A percentile compares a stretch with the other conserved stretches of the same genome.
phyloP scores from a whole-genome alignment of 2,329 filamentous ascomycete species.

The Orbilia oligospora region DNA sequence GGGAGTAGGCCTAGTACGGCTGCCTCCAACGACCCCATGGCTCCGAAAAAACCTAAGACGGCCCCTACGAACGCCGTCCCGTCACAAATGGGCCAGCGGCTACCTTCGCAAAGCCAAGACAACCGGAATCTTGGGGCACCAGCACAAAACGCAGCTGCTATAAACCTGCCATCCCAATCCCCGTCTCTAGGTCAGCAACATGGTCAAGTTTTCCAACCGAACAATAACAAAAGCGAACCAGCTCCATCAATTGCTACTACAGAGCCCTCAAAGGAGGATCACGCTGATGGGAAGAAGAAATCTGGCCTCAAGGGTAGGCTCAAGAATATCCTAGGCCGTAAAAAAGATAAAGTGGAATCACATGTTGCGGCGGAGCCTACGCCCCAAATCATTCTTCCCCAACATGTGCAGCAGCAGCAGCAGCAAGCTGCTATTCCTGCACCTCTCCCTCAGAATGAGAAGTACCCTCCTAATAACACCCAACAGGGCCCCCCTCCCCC shows the following conservation, averaged over 20 bases:
- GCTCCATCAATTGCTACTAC: constrained; percentile 28
- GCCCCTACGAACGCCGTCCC: background rate
- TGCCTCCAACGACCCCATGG: constrained; percentile 51
- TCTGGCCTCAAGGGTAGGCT: constrained; percentile 33
- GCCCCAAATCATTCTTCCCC: constrained; percentile 31
- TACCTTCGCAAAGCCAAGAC: constrained; percentile 30
- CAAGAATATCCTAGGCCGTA: constrained; percentile 34
- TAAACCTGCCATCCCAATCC: constrained; percentile 17
- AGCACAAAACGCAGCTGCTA: background rate
- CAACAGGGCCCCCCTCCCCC: background rate
- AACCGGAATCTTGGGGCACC: constrained; percentile 4
- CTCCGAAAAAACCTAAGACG: constrained; percentile 38
- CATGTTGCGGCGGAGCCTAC: constrained; percentile 17
- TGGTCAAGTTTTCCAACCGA: constrained; percentile 20
- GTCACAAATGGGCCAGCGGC: constrained; percentile 14
- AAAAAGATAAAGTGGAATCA: constrained; percentile 44
- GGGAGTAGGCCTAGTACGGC: constrained; percentile 60
- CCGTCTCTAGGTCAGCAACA: constrained; percentile 20
- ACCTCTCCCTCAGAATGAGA: constrained; percentile 39
- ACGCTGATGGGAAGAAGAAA: constrained; percentile 41
- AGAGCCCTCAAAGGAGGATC: constrained; percentile 46
- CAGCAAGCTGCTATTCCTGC: constrained; percentile 23
- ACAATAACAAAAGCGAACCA: constrained; percentile 20
- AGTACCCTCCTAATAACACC: constrained; percentile 21
- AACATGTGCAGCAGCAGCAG: background rate